These are phyloP conservation scores for Magnaporthales sp. DNA, from an alignment of 2,329 filamentous ascomycete genomes.

Conservation along the genomic window DNA sequence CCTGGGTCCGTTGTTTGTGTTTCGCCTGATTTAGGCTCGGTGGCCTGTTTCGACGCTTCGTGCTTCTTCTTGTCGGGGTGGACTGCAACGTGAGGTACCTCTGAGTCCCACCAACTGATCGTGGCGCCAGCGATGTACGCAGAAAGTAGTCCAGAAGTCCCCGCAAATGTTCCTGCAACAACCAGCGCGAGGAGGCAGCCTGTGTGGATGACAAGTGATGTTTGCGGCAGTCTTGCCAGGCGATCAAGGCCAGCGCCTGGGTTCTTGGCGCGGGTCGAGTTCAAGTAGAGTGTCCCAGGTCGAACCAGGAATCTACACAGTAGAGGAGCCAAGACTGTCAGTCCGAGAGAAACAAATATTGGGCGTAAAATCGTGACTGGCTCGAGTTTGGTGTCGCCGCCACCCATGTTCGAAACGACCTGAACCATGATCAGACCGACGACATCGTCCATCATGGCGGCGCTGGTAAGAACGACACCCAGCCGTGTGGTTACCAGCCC, in stretches of 20 bases:
- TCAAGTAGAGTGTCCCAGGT: not conserved
- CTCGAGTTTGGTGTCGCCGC: conserved; percentile 12
- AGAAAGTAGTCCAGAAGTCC: conserved; percentile 53
- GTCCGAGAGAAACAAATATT: conserved; percentile 38
- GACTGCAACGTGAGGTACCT: conserved; percentile 16
- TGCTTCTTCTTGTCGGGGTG: not conserved
- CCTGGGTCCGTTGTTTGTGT: not conserved
- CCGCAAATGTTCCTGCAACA: conserved; percentile 45
- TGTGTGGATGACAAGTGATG: conserved; percentile 37
- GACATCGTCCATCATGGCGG: conserved; percentile 78
- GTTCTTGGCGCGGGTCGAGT: not conserved
- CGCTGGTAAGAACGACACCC: conserved; percentile 57
- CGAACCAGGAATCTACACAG: conserved; percentile 32
- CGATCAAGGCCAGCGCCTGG: not conserved
- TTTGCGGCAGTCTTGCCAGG: conserved; percentile 14
- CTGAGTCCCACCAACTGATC: conserved; percentile 50
- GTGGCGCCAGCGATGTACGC: conserved; percentile 53
- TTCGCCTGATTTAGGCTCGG: not conserved
- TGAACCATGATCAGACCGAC: conserved; percentile 70
- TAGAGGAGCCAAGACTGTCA: conserved; percentile 38
- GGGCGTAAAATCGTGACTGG: conserved; percentile 32
- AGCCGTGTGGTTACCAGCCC: conserved; percentile 33
- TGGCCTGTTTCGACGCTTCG: not conserved
- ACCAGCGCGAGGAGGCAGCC: conserved; percentile 34
- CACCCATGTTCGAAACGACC: conserved; percentile 58